phyloP scores from a whole-genome alignment of 139 green algal genomes.

The Desmodesmus armatus region DNA sequence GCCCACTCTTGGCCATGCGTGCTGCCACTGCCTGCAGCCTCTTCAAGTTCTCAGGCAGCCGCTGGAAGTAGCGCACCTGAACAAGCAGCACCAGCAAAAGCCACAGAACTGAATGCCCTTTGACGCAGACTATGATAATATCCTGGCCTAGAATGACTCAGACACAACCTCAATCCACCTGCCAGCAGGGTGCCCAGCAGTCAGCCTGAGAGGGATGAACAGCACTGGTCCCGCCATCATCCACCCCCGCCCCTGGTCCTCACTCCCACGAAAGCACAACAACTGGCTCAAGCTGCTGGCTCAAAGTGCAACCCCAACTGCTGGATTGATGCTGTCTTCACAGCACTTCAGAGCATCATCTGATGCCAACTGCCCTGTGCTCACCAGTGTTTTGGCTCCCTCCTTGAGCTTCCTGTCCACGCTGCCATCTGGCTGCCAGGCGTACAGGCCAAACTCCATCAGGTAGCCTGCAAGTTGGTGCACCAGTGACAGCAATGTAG shows the following conservation, averaged over 20 bases:
- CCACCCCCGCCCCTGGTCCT: not conserved
- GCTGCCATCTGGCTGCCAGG: conserved; percentile 66
- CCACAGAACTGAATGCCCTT: not conserved
- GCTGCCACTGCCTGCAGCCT: conserved; percentile 8
- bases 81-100: not conserved
- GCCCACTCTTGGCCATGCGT: not conserved
- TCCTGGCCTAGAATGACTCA: not conserved
- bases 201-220: not conserved
- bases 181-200: not conserved
- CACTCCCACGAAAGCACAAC: not conserved
- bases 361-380: not conserved
- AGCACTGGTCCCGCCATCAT: not conserved
- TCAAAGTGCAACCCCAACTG: not conserved
- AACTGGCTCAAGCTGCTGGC: not conserved
- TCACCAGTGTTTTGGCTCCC: conserved; percentile 43
- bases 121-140: not conserved
- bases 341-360: no score
- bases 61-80: conserved; percentile 53
- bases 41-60: conserved; percentile 47
- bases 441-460: conserved; percentile 81
- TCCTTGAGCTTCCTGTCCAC: conserved; percentile 49
- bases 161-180: no score
- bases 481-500: conserved; percentile 49
- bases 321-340: not conserved
- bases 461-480: conserved; percentile 73